Base-by-base conservation (phyloP, 306 rosid species). In the Urtica urens region DNA sequence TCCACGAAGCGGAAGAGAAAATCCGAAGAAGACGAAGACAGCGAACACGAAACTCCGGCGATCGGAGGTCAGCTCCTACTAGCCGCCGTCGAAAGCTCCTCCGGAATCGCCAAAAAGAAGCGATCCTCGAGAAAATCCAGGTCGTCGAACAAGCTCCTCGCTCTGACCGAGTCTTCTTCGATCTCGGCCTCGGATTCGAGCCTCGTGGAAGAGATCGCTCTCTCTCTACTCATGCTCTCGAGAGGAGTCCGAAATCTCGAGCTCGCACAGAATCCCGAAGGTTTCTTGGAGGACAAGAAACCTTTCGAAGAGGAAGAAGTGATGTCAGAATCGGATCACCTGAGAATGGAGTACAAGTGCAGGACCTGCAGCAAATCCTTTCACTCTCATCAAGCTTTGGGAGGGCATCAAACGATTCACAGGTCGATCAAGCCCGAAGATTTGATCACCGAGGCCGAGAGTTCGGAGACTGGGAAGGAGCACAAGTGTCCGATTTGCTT, bases 211-310 rank as follows among this genome's bases (percentile, higher is more conserved):
- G 73, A 68, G 21, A 58, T 49, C 41, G 83, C 83, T 24, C 8
- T 64, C 2, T 51, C 59, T 48, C 53, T 76, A 68, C 33, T 72
- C 70, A 64, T 72, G 76, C 34, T 76, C 13, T 72, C 76, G 0
- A 54, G 49, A 5, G 70, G 76, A 22, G 41, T 57, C 25, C 18
- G n/a, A 5, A 14, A 46, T 54, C 57, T 55, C 47, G 65, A 59
- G 68, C 58, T 49, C 5, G 64, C 76, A 1, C 62, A 65, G 19
- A 49, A 60, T 35, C 3, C 40, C 51, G 48, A 65, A 4, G 44
- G 18, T 47, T 28, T 28, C 6, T 45, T 35, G 37, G 45, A 21
- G 37, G 68, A 28, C 15, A 51, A 38, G 57, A 39, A 39, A 30
- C 24, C 49, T 1, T 46, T 12, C 23, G 53, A 42, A 6, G 44